Percentiles rank a stretch among this genome's conserved stretches.
Conservation (phyloP, 2,329 filamentous ascomycete genomes). For the Knufia fluminis region DNA sequence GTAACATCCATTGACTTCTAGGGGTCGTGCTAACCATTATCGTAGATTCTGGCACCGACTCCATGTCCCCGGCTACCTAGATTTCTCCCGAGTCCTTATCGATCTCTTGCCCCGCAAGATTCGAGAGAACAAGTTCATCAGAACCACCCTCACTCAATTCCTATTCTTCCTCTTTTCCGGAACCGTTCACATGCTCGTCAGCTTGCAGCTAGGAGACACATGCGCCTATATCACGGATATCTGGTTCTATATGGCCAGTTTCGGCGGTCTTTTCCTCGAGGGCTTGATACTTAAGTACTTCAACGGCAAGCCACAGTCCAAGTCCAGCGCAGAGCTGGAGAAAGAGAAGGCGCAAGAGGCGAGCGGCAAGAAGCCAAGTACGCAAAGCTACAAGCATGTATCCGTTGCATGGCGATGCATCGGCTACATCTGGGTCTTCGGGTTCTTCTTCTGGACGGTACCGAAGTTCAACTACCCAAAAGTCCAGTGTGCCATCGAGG, state of each 20-base stretch:
- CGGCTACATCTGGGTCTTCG: constrained; percentile 9
- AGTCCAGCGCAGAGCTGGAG: background rate
- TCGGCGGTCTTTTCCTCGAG: background rate
- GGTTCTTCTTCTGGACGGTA: constrained; percentile 8
- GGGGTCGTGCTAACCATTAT: background rate
- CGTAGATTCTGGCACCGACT: constrained; percentile 5
- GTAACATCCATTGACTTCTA: too few species aligned
- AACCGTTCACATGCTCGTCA: background rate
- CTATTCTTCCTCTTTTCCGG: constrained; percentile 4
- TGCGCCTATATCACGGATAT: constrained; percentile 2
- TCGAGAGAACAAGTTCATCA: background rate
- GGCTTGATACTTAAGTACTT: background rate
- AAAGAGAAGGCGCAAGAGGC: background rate
- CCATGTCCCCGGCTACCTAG: constrained; percentile 2
- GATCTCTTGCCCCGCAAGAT: background rate
- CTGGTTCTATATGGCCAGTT: constrained; percentile 3
- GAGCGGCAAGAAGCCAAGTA: background rate
- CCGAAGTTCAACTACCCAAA: constrained; percentile 8
- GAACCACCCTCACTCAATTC: background rate
- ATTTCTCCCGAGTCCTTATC: background rate
- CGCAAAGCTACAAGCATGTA: background rate
- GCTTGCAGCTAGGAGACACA: background rate
- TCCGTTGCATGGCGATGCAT: background rate
- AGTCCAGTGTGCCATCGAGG: background rate
- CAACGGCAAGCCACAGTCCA: too few species aligned